These are phyloP conservation scores for Gloeopeniophorella convolvens DNA, from an alignment of 768 basidiomycete genomes.

Conservation along the genomic window DNA sequence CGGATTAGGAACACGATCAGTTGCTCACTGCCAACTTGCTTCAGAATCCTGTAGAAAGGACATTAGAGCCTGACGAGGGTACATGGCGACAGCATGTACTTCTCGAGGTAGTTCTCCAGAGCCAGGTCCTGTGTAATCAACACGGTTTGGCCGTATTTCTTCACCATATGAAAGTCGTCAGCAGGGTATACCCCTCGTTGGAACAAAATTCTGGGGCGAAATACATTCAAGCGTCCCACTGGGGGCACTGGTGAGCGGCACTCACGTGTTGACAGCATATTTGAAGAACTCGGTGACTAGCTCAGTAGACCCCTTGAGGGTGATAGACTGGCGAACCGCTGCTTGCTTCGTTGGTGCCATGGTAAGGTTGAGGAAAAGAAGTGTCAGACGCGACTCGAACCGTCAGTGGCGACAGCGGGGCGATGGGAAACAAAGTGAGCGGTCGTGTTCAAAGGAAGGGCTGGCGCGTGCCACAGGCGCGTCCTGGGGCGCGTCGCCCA, in stretches of 20 bases:
- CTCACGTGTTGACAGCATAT: conserved; percentile 95
- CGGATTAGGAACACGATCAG: neutral
- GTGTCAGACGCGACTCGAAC: no score
- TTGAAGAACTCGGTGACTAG: conserved; percentile 99
- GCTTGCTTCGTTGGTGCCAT: conserved; percentile 42
- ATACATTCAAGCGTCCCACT: no score
- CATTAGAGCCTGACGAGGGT: no score
- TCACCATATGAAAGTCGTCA: conserved; percentile 99
- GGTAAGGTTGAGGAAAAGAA: neutral
- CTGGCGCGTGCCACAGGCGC: no score
- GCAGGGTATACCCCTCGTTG: conserved; percentile 96
- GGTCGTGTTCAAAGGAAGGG: no score
- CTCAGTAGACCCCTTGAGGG: conserved; percentile 89
- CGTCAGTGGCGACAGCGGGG: no score
- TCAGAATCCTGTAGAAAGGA: conserved; percentile 59
- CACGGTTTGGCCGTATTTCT: conserved; percentile 96
- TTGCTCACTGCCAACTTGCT: conserved; percentile 82
- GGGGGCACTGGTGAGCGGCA: no score
- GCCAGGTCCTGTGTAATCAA: conserved; percentile 91
- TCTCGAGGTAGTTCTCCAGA: conserved; percentile 88
- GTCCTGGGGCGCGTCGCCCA: no score
- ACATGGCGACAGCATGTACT: conserved; percentile 37
- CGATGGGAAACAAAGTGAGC: no score
- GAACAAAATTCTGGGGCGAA: conserved; percentile 92
- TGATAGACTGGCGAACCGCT: conserved; percentile 68